Evolutionary conservation across 306 rosid genomes (phyloP).

Genomic region (Dryas drummondii): DNA sequence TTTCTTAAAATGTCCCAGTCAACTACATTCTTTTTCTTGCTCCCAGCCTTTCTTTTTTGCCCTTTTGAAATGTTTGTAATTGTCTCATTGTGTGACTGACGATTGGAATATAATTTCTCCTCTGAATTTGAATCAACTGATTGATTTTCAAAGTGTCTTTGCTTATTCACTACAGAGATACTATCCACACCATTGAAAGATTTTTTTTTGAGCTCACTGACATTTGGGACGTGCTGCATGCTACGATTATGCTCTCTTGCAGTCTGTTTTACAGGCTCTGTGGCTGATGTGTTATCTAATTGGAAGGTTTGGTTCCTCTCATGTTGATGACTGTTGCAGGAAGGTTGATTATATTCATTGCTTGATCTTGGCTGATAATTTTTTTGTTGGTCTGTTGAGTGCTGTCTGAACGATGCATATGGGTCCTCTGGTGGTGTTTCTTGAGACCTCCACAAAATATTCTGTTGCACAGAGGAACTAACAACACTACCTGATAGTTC

Average conservation of each 20-base stretch:
- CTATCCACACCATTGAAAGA: conserved; percentile 27
- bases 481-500: conserved; percentile 33
- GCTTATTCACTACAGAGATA: conserved; percentile 30
- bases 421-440: conserved; percentile 38
- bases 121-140: conserved; percentile 31
- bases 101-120: conserved; percentile 34
- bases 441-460: conserved; percentile 30
- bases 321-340: conserved; percentile 31
- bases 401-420: conserved; percentile 33
- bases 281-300: conserved; percentile 28
- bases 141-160: conserved; percentile 30
- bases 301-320: conserved; percentile 34
- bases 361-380: conserved; percentile 31
- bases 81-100: conserved; percentile 29
- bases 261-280: conserved; percentile 34
- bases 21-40: conserved; percentile 37
- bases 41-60: conserved; percentile 43
- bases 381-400: conserved; percentile 34
- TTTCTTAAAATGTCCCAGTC: conserved; percentile 86
- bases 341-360: conserved; percentile 27
- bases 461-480: conserved; percentile 33
- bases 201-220: conserved; percentile 31
- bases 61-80: conserved; percentile 44
- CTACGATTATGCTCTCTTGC: conserved; percentile 31
- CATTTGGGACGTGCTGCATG: conserved; percentile 29